Base-by-base conservation (phyloP, 352 stramenopile species). In the Aphanomyces astaci region DNA sequence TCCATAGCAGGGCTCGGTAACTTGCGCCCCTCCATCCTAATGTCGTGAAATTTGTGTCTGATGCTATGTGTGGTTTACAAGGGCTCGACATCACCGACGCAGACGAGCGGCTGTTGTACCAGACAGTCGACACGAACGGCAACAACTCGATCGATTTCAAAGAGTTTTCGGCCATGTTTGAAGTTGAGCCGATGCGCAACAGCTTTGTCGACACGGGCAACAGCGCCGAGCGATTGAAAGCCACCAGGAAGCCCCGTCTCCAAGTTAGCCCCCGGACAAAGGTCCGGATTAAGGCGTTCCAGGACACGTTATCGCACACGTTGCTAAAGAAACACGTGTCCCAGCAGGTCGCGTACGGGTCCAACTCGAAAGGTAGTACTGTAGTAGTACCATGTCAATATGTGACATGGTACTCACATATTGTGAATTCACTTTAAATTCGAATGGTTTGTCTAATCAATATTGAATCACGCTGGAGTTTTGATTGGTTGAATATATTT, bases 161-260 rank as follows among this genome's bases (percentile, higher is more conserved):
- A 10, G 84, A 92, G 39, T 92, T 92, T 51, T 74, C 80, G 2
- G 76, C 88, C 55, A 87, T 92, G 76, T 89, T 92, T 64, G 76
- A 79, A 3, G 67, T 75, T 17, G 62, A 68, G 28, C 62, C 62
- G 25, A 68, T 68, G 62, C 51, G 49, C 5, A 68, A 68, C 17
- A 68, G 62, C 43, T 68, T 68, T 68, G n/a, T 46, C 9, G 43
- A 33, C 43, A 60, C 43, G n/a, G 43, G 60, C 30, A 66, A 66
- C 32, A 56, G 60, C 32, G 60, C 62, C 19, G 62, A 60, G 22
- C 25, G 28, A 11, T 28, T 68, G 28, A 68, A 68, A 49, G 28
- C 51, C 60, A 25, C 13, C 60, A 25, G 5, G 39, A 78, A 11
- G 81, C 82, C 33, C 71, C 90, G 22, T 13, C 25, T 59, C 33